Evolutionary conservation across 805 yeast genomes (phyloP).

Genomic region (Metschnikowia henanensis): DNA sequence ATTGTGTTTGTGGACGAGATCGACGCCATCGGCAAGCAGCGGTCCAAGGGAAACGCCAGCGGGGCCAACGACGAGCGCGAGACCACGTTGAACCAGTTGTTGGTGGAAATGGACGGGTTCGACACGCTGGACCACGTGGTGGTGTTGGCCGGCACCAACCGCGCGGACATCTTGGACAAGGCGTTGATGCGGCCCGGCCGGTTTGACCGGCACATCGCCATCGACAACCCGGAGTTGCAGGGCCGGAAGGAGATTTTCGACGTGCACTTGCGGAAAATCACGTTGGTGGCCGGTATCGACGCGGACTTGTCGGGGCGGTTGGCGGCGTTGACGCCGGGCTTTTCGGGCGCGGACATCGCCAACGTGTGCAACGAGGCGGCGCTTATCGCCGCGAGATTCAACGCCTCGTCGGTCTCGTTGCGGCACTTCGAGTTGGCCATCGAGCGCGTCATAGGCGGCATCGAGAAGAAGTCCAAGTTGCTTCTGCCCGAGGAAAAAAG

Average conservation of each 20-base stretch:
- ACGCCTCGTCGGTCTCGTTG: conserved; percentile 61
- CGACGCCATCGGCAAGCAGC: conserved; percentile 95
- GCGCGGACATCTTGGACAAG: conserved; percentile 89
- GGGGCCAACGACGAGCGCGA: conserved; percentile 98
- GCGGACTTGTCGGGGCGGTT: conserved; percentile 73
- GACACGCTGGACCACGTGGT: conserved; percentile 89
- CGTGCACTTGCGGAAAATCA: conserved; percentile 79
- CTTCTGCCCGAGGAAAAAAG: conserved; percentile 83
- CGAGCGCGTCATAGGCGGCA: conserved; percentile 95
- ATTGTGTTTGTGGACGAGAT: conserved; percentile 96
- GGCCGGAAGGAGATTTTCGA: conserved; percentile 92
- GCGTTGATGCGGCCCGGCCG: conserved; percentile 98
- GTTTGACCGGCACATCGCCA: conserved; percentile 88
- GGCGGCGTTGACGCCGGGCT: conserved; percentile 97
- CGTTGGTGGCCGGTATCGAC: conserved; percentile 46
- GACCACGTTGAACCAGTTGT: conserved; percentile 89
- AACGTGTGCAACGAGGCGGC: conserved; percentile 98
- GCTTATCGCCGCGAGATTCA: conserved; percentile 87
- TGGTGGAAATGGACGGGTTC: conserved; percentile 99
- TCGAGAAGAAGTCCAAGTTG: conserved; percentile 91
- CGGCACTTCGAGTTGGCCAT: conserved; percentile 94
- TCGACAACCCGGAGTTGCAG: conserved; percentile 92
- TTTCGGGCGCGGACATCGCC: conserved; percentile 98
- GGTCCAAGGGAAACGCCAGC: conserved; percentile 61
- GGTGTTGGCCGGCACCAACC: conserved; percentile 95